Base-by-base conservation (phyloP, 192 early-diverging fungal species). In the Ambispora gerdemannii region DNA sequence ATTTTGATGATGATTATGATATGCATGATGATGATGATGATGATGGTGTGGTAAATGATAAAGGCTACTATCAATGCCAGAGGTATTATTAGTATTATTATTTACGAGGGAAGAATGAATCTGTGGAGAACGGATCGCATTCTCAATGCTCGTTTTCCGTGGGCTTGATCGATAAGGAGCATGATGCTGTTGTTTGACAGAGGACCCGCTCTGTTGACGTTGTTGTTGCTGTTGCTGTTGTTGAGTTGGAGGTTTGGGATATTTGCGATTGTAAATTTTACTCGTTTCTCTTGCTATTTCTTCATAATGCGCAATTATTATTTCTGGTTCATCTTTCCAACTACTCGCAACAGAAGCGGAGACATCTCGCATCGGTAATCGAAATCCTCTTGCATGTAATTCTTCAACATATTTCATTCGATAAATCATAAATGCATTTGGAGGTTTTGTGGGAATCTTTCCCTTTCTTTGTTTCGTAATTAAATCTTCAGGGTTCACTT, bases 391-490 rank as follows among this genome's bases (percentile, higher is more conserved):
- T 6, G 53, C 53, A 7, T 56, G 20, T n/a, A 56, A 27, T 56
- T n/a, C 53, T 56, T 56, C 27, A 7, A 24, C 27, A 27, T 56
- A 56, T 27, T 56, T 27, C 27, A 7, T 56, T n/a, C 53, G 6
- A 56, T 56, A 56, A 56, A 56, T 56, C 20, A 56, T 56, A 56
- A 56, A 56, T 56, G 19, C 27, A 27, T 56, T 56, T 7, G 53
- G 53, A 13, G 53, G 20, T 56, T 56, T 56, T 6, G 53, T 13
- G 53, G 53, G 53, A 58, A 27, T 30, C 24, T 58, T 58, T 20
- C 55, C 22, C 11, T 30, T 20, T 13, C 55, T 2, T 0, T 58
- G 55, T 4, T 24, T 10, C 24, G 24, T 22, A 58, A 58, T 30
- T 28, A 58, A 30, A 20, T 58, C 55, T 58, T 58, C 55, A 13